Conservation (phyloP, 2,329 filamentous ascomycete species). For the Botryotinia narcissicola region DNA sequence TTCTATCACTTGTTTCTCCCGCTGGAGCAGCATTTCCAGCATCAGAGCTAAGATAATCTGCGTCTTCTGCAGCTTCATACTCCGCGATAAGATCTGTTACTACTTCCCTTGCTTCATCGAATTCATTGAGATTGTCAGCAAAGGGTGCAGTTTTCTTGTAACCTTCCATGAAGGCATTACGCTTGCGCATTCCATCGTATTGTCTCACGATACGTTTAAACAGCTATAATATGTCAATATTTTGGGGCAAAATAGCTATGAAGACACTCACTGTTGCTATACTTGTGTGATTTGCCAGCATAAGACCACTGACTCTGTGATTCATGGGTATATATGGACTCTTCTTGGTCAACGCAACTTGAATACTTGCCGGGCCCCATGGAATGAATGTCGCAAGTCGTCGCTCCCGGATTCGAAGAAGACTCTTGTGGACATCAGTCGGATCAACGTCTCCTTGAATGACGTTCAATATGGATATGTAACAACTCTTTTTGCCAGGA, state of each 20-base stretch:
- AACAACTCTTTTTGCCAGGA: constrained; percentile 95
- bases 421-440: constrained; percentile 96
- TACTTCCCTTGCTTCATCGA: constrained; percentile 90
- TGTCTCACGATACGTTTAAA: constrained; percentile 93
- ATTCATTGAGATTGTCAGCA: constrained; percentile 85
- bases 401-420: constrained; percentile 91
- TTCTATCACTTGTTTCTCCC: constrained; percentile 36
- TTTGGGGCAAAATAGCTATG: neutral
- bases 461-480: constrained; percentile 98
- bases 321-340: constrained; percentile 94
- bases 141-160: constrained; percentile 97
- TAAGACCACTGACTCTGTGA: constrained; percentile 90
- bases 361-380: constrained; percentile 96
- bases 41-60: constrained; percentile 78
- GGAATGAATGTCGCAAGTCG: constrained; percentile 95
- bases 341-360: constrained; percentile 93
- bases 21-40: constrained; percentile 29
- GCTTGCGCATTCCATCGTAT: constrained; percentile 91
- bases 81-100: constrained; percentile 88
- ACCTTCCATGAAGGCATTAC: constrained; percentile 92
- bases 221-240: constrained; percentile 48
- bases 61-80: constrained; percentile 91
- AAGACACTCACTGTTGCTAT: constrained; percentile 72
- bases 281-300: constrained; percentile 97
- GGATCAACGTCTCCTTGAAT: constrained; percentile 98